Base-by-base conservation (phyloP, 768 basidiomycete genomes). In the Leucocoprinus birnbaumii region DNA sequence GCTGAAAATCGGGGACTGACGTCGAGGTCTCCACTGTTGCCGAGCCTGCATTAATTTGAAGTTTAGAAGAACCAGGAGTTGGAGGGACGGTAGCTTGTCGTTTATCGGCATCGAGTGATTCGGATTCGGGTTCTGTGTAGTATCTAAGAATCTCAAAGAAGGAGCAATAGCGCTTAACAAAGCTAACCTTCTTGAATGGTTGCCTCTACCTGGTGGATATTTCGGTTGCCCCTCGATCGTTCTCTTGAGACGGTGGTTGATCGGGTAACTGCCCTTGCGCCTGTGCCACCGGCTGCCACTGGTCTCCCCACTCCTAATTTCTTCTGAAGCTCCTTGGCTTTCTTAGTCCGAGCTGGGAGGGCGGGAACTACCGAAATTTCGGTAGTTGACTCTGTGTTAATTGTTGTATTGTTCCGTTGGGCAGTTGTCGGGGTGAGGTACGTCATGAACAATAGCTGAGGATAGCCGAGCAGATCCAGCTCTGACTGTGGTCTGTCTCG, bases 231-330 rank as follows among this genome's bases (percentile, higher is more conserved):
- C 64, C 76, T 87, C 31, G 71, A 68, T 58, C 79, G 76, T 53
- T 71, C 73, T 61, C 71, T 80, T 3, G 79, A 71, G n/a, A 77
- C 51, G 61, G 75, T 82, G 27, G 75, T 61, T 0, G 86, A 79
- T 65, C 79, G 86, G 7, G 87, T 89, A 22, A 87, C 70, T 38
- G 76, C 70, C 52, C 89, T 80, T 21, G 89, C 78, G 16, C 89
- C 88, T 16, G 72, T 68, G 22, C 88, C 88, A 24, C 87, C 89
- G 27, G 79, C 86, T 16, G 75, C 73, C 7, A 75, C 73, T 8
- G 89, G 89, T 60, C 85, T 77, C 2, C 89, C 89, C 13, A 89
- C 82, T 48, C 90, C 90, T 16, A 91, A 75, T 58, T 74, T 75
- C 40, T 77, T 80, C 66, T 89, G 89, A 3, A 81, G 76, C 48